phyloP scores from a whole-genome alignment of 208 protist species.

The Polymyxa betae region DNA sequence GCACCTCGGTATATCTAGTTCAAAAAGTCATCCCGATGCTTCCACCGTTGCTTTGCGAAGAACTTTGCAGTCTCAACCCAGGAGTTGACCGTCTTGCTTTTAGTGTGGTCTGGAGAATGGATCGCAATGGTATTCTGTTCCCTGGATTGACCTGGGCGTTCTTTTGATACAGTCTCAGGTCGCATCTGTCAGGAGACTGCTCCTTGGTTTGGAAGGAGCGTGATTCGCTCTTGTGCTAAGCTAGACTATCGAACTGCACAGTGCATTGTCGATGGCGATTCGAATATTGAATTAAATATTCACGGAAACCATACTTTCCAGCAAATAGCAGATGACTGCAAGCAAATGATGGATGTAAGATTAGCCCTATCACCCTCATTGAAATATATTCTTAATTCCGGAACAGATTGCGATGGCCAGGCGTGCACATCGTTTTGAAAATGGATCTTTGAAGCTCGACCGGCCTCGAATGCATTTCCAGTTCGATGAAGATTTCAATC shows the following conservation, averaged over 20 bases:
- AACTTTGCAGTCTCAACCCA: conserved; percentile 81
- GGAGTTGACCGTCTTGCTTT: conserved; percentile 81
- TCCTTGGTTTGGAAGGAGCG: conserved; percentile 70
- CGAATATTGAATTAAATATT: neutral
- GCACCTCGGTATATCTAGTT: conserved; percentile 67
- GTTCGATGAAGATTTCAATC: conserved; percentile 70
- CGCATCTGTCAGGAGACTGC: conserved; percentile 57
- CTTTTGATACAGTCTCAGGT: no score
- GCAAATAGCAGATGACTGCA: conserved; percentile 28
- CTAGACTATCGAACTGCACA: conserved; percentile 80
- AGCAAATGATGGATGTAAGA: neutral
- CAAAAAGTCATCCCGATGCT: conserved; percentile 76
- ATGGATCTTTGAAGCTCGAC: neutral
- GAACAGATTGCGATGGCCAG: neutral
- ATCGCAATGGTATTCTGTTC: conserved; percentile 66
- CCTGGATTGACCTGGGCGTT: no score
- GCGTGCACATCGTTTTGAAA: conserved; percentile 50
- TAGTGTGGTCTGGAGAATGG: conserved; percentile 76
- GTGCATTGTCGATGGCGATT: conserved; percentile 67
- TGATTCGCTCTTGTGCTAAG: conserved; percentile 79
- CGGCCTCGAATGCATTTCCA: conserved; percentile 57
- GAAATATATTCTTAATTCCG: neutral
- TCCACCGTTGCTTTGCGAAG: conserved; percentile 76
- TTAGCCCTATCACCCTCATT: no score
- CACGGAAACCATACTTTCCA: conserved; percentile 37